Base-by-base conservation (phyloP, 768 basidiomycete genomes). In the Tulasnella sp. region DNA sequence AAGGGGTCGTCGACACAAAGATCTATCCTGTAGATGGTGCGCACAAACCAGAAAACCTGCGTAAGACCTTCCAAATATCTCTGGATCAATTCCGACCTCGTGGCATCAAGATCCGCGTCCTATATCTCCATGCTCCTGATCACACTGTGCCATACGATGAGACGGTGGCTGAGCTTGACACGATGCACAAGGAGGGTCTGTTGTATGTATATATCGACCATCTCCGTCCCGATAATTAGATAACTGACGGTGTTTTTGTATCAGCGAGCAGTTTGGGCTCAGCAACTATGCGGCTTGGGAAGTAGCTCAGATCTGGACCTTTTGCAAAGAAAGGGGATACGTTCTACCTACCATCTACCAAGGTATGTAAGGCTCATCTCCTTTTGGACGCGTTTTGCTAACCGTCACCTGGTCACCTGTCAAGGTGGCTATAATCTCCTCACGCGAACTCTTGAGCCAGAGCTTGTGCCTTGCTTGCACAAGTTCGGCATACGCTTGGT, bases 271-370 rank as follows among this genome's bases (percentile, higher is more conserved):
- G 49, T 72, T 77, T 60, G 76, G 74, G 0, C 68, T 77, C 59
- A 73, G 71, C 60, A 75, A 78, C 67, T 77, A 70, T 64, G 68
- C 69, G 62, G 64, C 73, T 66, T 77, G 65, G 63, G 70, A 70
- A 60, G 54, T 57, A n/a, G 75, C 77, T 1, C 74, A 79, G 63
- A 73, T 73, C 2, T 71, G 73, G 42, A 64, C 55, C 29, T 72
- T 74, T 49, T 76, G 77, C 60, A 66, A 70, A 15, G 66, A 70
- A 38, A 73, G 76, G 46, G 73, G 74, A 25, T 79, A 73, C 70
- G 71, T 81, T 61, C 70, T 70, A 64, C 78, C 78, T 0, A 75
- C 74, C 0, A 71, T 74, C 10, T 79, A 79, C 63, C 77, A 80
- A 62, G 70, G 41, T 41, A 38, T 38, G 15, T 15, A 38, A 7